phyloP scores from a whole-genome alignment of 2,329 filamentous ascomycete species.

The Sclerotinia sclerotiorum region DNA sequence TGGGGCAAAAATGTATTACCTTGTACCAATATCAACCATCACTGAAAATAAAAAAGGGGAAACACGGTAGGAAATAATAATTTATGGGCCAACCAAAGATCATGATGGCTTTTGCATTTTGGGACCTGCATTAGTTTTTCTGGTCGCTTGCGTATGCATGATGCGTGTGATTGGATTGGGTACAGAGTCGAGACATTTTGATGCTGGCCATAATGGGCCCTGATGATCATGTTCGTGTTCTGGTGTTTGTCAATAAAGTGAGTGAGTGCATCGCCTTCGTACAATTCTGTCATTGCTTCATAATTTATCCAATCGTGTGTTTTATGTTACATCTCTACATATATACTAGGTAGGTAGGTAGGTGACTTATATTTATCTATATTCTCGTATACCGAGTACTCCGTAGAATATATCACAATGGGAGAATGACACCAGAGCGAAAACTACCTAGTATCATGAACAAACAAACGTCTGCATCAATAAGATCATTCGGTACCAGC shows the following conservation, averaged over 20 bases:
- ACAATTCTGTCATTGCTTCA: not conserved
- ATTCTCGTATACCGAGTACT: not conserved
- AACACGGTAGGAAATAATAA: not conserved
- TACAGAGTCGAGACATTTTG: not conserved
- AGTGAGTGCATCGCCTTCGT: not conserved
- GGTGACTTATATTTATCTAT: too few species aligned
- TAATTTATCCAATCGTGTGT: not conserved
- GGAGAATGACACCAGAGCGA: too few species aligned
- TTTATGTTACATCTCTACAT: not conserved
- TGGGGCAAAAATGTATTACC: not conserved
- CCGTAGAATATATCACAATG: too few species aligned
- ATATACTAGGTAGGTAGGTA: too few species aligned
- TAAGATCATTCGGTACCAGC: too few species aligned
- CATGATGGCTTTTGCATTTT: not conserved
- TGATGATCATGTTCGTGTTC: not conserved
- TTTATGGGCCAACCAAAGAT: not conserved
- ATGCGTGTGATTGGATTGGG: not conserved
- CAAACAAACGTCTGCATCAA: not conserved
- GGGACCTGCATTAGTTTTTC: conserved; percentile 1
- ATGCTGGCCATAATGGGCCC: not conserved
- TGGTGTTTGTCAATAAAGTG: too few species aligned
- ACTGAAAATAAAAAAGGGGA: not conserved
- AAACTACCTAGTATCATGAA: too few species aligned
- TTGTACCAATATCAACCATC: not conserved
- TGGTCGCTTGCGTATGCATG: not conserved